phyloP scores from a whole-genome alignment of 192 early-diverging fungal species.

The Rhizophlyctis rosea region DNA sequence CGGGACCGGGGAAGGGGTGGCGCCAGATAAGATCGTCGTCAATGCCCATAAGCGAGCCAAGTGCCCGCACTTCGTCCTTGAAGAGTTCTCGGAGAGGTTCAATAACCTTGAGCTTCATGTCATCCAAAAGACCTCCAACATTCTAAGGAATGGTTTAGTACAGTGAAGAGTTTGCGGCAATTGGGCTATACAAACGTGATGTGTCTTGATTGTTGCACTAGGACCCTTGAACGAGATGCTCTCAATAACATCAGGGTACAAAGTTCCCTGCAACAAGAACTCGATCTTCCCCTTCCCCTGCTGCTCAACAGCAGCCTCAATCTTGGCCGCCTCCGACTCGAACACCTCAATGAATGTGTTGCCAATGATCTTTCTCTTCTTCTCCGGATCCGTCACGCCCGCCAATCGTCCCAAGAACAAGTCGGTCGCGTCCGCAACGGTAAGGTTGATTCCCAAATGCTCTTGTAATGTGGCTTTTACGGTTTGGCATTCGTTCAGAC shows the following conservation, averaged over 20 bases:
- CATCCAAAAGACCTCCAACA: conserved; percentile 91
- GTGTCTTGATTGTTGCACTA: conserved; percentile 97
- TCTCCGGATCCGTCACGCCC: conserved; percentile 91
- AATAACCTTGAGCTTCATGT: conserved; percentile 98
- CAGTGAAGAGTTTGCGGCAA: not conserved
- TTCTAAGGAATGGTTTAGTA: no score
- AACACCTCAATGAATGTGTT: conserved; percentile 99
- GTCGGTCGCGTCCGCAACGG: conserved; percentile 82
- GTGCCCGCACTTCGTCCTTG: conserved; percentile 98
- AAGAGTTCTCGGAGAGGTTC: conserved; percentile 98
- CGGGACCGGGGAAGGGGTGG: conserved; percentile 99
- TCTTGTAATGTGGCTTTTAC: conserved; percentile 82
- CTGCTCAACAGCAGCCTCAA: conserved; percentile 75
- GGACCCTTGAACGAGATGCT: conserved; percentile 99
- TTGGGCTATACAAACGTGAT: conserved; percentile 65
- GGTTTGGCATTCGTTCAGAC: conserved; percentile 86
- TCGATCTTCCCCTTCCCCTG: conserved; percentile 78
- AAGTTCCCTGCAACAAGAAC: conserved; percentile 94
- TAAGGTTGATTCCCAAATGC: conserved; percentile 94
- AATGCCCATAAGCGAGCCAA: conserved; percentile 85
- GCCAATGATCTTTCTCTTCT: conserved; percentile 98
- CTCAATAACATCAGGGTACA: conserved; percentile 99
- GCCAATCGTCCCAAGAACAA: conserved; percentile 76
- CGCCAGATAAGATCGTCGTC: conserved; percentile 96
- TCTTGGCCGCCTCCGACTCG: conserved; percentile 84